phyloP scores from a whole-genome alignment of 2,329 filamentous ascomycete species.

The Curvularia spicifera region DNA sequence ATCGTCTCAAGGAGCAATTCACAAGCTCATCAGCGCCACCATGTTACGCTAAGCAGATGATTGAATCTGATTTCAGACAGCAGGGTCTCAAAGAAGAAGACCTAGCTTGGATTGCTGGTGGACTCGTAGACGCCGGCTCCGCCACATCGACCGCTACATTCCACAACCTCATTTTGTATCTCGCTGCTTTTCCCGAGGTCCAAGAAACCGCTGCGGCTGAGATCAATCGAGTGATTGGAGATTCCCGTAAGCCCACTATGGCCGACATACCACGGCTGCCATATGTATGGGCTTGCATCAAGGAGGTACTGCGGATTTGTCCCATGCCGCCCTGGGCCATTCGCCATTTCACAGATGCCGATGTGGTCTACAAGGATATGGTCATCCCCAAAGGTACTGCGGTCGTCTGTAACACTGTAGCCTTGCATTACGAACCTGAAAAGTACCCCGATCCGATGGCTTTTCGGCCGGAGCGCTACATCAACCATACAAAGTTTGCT shows the following conservation, averaged over 20 bases:
- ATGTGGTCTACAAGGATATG: constrained; percentile 41
- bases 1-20: constrained; percentile 19
- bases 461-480: constrained; percentile 42
- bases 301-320: constrained; percentile 38
- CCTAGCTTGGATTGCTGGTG: not conserved
- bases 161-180: constrained; percentile 23
- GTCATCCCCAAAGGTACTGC: constrained; percentile 45
- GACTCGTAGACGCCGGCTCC: constrained; percentile 42
- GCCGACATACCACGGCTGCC: constrained; percentile 17
- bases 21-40: constrained; percentile 17
- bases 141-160: constrained; percentile 42
- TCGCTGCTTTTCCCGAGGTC: constrained; percentile 20
- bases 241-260: constrained; percentile 7
- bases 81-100: constrained; percentile 26
- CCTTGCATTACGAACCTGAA: constrained; percentile 36
- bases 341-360: constrained; percentile 34
- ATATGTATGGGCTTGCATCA: constrained; percentile 43
- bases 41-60: constrained; percentile 27
- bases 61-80: constrained; percentile 38
- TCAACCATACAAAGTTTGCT: constrained; percentile 20
- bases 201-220: constrained; percentile 20
- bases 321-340: constrained; percentile 26
- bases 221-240: constrained; percentile 17
- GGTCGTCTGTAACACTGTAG: constrained; percentile 26
- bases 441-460: constrained; percentile 33